Evolutionary conservation across 2,329 filamentous ascomycete genomes (phyloP), one percentile per base, ranked within the genome.

Genomic region (Orbilia oligospora): DNA sequence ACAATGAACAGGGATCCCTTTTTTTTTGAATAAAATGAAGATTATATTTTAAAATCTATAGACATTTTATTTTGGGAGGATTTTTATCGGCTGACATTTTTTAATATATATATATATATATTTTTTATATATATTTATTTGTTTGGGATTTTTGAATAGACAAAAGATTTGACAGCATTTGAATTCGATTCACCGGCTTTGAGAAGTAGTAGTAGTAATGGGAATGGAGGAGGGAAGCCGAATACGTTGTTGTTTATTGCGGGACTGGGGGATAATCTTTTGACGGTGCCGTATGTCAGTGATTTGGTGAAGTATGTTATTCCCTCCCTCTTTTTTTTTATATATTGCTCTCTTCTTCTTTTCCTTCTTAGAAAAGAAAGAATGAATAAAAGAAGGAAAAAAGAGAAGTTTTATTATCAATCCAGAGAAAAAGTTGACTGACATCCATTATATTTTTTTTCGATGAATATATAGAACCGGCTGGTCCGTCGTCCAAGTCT

Each of bases 261-360:
- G 79, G 92, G 92, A 48, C 87, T 94, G 14, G 88, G 88, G 53
- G 92, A 93, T 83, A 91, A 91, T 3, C 89, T 91, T 73, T 88
- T 92, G 80, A 90, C 89, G 0, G 87, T 91, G 8, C 85, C 87
- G 0, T 92, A 91, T 78, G 55, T 78, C 5, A 20, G 61, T 14
- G 68, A 72, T 18, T 44, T 78, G 27, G 53, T 69, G n/a, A 48
- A 46, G 75, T 78, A 65, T 61, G 73, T 65, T 30, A 30, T 18
- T 14, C 33, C n/a, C n/a, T n/a, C n/a, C n/a, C 18, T 14, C 18
- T 58, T 51, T 66, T 16, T 56, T 20, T 24, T 66, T 36, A 8
- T n/a, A 36, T 72, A 14, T 4, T 55, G 20, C 41, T 71, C 24
- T 38, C 30, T 33, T 18, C 38, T 30, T 53, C 10, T 27, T 27